A percentile compares a stretch with the other conserved stretches of the same genome.
Conservation (phyloP, 495 filamentous ascomycete species). For the Penicillium lividum region DNA sequence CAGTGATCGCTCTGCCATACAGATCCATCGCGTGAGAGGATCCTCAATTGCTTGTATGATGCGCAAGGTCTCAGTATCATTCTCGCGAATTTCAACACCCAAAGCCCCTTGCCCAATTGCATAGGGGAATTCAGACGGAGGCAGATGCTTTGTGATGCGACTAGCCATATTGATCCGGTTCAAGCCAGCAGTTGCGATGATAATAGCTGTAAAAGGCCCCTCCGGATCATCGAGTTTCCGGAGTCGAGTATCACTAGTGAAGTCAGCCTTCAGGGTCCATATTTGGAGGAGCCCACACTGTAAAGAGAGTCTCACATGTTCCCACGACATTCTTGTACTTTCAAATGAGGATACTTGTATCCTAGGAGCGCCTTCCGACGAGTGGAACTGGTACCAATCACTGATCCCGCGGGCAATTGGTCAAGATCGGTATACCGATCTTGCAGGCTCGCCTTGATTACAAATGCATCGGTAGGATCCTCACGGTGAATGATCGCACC, state of each 20-base stretch:
- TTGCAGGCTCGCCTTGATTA: conserved; percentile 7
- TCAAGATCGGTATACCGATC: conserved; percentile 2
- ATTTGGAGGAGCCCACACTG: not conserved
- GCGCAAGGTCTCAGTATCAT: conserved; percentile 2
- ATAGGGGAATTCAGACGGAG: conserved; percentile 12
- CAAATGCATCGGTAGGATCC: conserved; percentile 13
- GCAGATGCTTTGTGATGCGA: conserved; percentile 11
- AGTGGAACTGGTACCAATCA: conserved; percentile 14
- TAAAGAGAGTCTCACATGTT: conserved; percentile 9
- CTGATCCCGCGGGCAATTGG: conserved; percentile 12
- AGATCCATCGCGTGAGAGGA: conserved; percentile 12
- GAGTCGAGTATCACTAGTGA: conserved; percentile 9
- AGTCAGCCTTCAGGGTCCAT: not conserved
- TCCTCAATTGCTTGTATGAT: conserved; percentile 14
- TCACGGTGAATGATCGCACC: conserved; percentile 15
- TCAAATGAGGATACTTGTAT: conserved; percentile 13
- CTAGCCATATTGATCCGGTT: conserved; percentile 12
- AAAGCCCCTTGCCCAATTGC: conserved; percentile 14
- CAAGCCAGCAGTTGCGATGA: conserved; percentile 13
- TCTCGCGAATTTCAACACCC: conserved; percentile 10
- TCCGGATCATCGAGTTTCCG: conserved; percentile 13
- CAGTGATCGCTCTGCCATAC: conserved; percentile 11
- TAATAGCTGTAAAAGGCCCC: conserved; percentile 11
- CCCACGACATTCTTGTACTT: conserved; percentile 11
- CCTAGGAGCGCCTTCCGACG: conserved; percentile 12